A percentile compares a stretch with the other conserved stretches of the same genome.
These are phyloP conservation scores for Calocera cornea DNA, from an alignment of 768 basidiomycete species.

Conservation along the genomic window DNA sequence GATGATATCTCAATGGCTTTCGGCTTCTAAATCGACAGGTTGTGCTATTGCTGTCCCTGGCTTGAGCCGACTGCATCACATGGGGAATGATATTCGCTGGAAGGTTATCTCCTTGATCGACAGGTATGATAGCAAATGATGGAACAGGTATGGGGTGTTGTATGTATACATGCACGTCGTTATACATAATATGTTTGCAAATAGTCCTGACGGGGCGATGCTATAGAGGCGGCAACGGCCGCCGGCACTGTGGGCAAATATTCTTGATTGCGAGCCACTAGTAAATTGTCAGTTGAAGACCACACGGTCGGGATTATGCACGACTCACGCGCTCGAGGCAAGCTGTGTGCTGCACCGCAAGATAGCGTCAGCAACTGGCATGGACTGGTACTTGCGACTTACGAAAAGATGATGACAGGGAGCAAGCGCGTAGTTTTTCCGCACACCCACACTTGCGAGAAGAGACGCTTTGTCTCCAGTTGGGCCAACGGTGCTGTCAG, in stretches of 20 bases:
- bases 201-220: background rate
- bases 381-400: constrained; percentile 23
- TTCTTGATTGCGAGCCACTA: constrained; percentile 78
- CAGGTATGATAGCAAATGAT: background rate
- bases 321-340: constrained; percentile 61
- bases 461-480: constrained; percentile 19
- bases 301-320: constrained; percentile 11
- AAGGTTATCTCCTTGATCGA: background rate
- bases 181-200: background rate
- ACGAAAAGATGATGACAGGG: constrained; percentile 86
- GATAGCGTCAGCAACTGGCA: constrained; percentile 4
- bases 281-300: constrained; percentile 5
- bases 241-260: constrained; percentile 82
- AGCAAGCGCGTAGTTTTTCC: constrained; percentile 68
- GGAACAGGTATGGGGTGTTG: background rate
- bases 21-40: no score
- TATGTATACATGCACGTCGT: background rate
- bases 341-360: constrained; percentile 51
- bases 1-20: no score
- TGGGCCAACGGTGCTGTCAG: constrained; percentile 19
- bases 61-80: no score
- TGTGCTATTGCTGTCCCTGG: no score
- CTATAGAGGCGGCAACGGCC: constrained; percentile 67
- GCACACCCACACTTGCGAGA: constrained; percentile 29
- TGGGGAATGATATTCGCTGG: background rate